Evolutionary conservation across 176 grass and related monocot genomes (phyloP).

Genomic region (Rhynchospora breviuscula): DNA sequence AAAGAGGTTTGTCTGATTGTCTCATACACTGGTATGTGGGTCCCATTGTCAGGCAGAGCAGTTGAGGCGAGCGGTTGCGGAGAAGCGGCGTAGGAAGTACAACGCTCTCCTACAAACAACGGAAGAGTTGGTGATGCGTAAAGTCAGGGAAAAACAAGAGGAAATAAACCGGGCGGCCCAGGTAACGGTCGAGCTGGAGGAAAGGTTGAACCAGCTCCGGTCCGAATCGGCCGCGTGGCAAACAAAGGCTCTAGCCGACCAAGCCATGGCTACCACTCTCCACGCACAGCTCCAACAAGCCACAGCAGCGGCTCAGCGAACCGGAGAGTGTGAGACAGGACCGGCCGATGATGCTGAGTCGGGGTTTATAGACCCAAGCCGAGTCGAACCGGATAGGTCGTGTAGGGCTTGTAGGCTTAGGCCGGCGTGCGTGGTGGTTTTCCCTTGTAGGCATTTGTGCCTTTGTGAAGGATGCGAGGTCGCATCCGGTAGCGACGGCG

Average conservation of each 20-base stretch:
- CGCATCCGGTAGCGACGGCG: slow-evolving; percentile 27
- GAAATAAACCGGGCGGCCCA: slow-evolving; percentile 38
- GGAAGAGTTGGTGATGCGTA: slow-evolving; percentile 29
- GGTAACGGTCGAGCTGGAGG: slow-evolving; percentile 51
- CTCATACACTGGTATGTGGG: neutral
- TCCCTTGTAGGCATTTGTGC: slow-evolving; percentile 71
- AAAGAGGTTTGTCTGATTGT: neutral
- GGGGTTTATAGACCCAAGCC: slow-evolving; percentile 46
- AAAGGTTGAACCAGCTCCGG: slow-evolving; percentile 47
- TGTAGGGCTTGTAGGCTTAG: slow-evolving; percentile 44
- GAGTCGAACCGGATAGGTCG: slow-evolving; percentile 22
- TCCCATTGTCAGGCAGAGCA: slow-evolving; percentile 47
- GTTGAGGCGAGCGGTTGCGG: slow-evolving; percentile 46
- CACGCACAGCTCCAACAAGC: slow-evolving; percentile 85
- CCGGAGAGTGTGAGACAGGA: slow-evolving; percentile 4
- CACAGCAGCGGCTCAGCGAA: slow-evolving; percentile 21
- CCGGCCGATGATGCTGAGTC: slow-evolving; percentile 33
- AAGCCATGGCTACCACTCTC: slow-evolving; percentile 44
- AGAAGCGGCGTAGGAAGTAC: slow-evolving; percentile 52
- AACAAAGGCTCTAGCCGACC: slow-evolving; percentile 60
- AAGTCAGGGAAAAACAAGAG: slow-evolving; percentile 50
- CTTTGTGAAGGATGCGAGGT: slow-evolving; percentile 65
- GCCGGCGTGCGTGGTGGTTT: slow-evolving; percentile 54
- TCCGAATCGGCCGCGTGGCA: slow-evolving; percentile 70
- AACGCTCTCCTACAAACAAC: slow-evolving; percentile 35